Percentiles rank a stretch among this genome's conserved stretches.
Evolutionary conservation across 2,329 filamentous ascomycete species (phyloP).

Genomic region (Stenocarpella maydis): DNA sequence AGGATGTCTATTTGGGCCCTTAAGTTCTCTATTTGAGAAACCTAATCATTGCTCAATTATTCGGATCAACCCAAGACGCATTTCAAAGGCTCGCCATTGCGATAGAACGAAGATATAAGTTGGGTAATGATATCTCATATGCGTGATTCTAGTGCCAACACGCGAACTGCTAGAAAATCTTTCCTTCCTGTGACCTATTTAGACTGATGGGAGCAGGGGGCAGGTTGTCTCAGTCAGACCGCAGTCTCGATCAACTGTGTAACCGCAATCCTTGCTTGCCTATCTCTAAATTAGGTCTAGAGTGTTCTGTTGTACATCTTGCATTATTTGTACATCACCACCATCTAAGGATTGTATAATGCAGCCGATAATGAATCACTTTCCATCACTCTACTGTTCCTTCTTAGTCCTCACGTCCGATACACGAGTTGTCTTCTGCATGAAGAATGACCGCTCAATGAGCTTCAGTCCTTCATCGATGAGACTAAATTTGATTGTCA

Average conservation of each 20-base stretch:
- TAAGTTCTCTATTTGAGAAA: not conserved
- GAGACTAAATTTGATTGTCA: constrained; percentile 57
- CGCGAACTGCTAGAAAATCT: not conserved
- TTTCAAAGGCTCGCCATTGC: too few species aligned
- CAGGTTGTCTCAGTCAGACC: not conserved
- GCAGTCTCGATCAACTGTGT: not conserved
- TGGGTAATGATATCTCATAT: not conserved
- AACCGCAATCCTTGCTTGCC: not conserved
- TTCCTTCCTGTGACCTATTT: too few species aligned
- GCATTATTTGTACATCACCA: constrained; percentile 29
- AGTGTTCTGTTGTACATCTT: constrained; percentile 25
- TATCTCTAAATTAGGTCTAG: constrained; percentile 29
- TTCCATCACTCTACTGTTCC: constrained; percentile 52
- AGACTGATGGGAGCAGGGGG: not conserved
- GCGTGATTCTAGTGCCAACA: not conserved
- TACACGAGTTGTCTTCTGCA: constrained; percentile 55
- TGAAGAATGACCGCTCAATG: constrained; percentile 73
- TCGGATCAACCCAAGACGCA: not conserved
- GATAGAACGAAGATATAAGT: not conserved
- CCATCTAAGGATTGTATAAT: constrained; percentile 34
- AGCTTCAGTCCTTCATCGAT: constrained; percentile 88
- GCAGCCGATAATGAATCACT: not conserved
- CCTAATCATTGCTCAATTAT: not conserved
- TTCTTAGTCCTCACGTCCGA: constrained; percentile 58
- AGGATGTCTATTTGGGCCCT: not conserved